A percentile compares a stretch with the other conserved stretches of the same genome.
These are phyloP conservation scores for Holtermanniella nyarrowii DNA, from an alignment of 768 basidiomycete genomes.

Conservation along the genomic window DNA sequence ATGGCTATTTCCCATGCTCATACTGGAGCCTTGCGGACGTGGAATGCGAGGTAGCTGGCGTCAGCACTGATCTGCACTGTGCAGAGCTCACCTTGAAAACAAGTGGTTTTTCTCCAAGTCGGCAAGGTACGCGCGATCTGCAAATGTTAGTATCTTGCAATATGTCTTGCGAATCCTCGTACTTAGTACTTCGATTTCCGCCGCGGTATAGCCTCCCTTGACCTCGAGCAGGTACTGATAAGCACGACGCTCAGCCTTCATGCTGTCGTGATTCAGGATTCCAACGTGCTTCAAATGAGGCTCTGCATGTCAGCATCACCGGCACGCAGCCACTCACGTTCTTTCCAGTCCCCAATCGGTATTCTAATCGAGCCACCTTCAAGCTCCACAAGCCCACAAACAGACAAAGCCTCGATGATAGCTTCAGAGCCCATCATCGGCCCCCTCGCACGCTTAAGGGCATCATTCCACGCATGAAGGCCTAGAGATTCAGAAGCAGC, in stretches of 20 bases:
- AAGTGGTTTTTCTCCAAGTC: background rate
- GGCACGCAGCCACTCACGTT: background rate
- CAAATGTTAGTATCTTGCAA: background rate
- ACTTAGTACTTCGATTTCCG: background rate
- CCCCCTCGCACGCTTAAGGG: background rate
- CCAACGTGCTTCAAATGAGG: background rate
- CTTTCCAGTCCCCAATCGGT: background rate
- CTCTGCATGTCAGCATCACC: background rate
- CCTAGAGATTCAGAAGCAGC: background rate
- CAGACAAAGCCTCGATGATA: background rate
- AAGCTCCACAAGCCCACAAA: background rate
- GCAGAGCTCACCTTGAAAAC: background rate
- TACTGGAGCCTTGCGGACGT: background rate
- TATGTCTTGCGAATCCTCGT: background rate
- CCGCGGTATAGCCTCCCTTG: background rate
- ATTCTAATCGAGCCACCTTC: background rate
- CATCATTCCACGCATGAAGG: background rate
- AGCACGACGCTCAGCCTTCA: background rate
- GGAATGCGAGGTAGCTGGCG: background rate
- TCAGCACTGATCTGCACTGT: background rate
- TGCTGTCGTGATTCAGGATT: background rate
- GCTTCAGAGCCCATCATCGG: background rate
- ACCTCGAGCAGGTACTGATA: background rate
- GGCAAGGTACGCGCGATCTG: background rate
- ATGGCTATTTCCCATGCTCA: too few species aligned